Evolutionary conservation across 805 yeast species (phyloP).

Genomic region (Candida odintsovae): DNA sequence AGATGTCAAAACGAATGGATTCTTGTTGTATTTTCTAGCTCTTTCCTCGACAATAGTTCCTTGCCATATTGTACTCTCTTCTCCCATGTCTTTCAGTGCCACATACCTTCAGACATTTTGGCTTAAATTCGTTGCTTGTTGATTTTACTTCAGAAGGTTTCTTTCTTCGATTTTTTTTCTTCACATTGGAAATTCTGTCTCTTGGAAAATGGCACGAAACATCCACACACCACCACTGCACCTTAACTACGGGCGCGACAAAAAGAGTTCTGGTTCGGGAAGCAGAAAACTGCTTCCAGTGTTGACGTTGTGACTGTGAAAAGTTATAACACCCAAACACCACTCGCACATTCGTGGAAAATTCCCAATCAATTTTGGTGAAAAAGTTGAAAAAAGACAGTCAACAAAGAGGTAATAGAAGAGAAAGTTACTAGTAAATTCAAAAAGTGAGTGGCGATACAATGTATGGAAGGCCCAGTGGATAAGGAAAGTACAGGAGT

Average conservation of each 20-base stretch:
- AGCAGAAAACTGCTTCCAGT: background rate
- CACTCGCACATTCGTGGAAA: background rate
- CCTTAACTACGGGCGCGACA: too few relatives aligned
- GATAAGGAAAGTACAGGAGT: background rate
- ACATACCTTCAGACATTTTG: conserved; percentile 29
- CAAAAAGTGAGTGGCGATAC: background rate
- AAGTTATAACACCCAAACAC: conserved; percentile 2
- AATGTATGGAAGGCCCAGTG: background rate
- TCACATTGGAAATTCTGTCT: background rate
- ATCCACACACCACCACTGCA: conserved; percentile 1
- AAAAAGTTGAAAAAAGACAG: background rate
- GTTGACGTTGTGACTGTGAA: background rate
- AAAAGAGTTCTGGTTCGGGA: background rate
- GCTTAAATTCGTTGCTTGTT: background rate
- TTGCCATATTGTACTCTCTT: background rate
- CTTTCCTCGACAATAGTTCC: too few relatives aligned
- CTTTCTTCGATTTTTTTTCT: background rate
- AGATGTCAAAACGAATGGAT: too few relatives aligned
- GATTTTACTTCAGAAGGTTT: background rate
- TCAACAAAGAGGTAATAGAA: background rate
- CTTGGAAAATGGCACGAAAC: background rate
- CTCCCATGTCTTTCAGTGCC: background rate
- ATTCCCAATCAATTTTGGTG: background rate
- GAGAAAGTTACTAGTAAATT: background rate
- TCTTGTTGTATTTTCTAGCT: background rate